Evolutionary conservation across 768 basidiomycete species (phyloP).

Genomic region (Russula sp.): DNA sequence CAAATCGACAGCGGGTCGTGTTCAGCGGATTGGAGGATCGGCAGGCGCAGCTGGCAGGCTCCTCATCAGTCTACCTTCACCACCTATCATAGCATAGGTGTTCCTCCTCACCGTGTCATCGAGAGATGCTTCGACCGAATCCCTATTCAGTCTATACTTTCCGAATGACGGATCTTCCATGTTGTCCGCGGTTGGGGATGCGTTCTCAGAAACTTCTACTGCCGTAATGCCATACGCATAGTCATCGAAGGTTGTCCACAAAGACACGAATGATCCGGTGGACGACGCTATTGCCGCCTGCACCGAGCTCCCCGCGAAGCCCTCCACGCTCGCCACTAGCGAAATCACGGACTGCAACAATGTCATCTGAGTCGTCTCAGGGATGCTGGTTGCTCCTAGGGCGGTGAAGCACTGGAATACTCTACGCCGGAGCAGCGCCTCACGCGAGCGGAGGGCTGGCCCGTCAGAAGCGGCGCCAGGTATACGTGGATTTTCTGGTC

Average conservation of each 20-base stretch:
- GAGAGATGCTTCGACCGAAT: constrained; percentile 74
- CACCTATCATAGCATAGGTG: background rate
- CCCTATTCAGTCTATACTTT: constrained; percentile 60
- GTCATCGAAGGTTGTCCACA: constrained; percentile 86
- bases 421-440: constrained; percentile 75
- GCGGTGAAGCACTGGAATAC: constrained; percentile 86
- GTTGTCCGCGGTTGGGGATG: constrained; percentile 29
- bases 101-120: constrained; percentile 58
- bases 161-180: constrained; percentile 30
- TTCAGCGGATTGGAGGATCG: constrained; percentile 78
- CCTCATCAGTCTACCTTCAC: background rate
- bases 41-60: constrained; percentile 55
- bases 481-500: constrained; percentile 30
- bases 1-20: constrained; percentile 77
- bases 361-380: constrained; percentile 74
- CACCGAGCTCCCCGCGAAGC: constrained; percentile 72
- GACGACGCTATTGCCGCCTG: constrained; percentile 91
- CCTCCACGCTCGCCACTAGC: constrained; percentile 83
- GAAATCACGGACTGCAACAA: constrained; percentile 77
- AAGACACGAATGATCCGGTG: constrained; percentile 70
- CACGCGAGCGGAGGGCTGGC: constrained; percentile 66
- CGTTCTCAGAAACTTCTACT: constrained; percentile 48
- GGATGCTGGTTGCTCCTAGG: constrained; percentile 71
- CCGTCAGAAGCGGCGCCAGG: constrained; percentile 32
- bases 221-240: constrained; percentile 90